Conservation (phyloP, 2,329 filamentous ascomycete genomes). For the Cordyceps javanica region DNA sequence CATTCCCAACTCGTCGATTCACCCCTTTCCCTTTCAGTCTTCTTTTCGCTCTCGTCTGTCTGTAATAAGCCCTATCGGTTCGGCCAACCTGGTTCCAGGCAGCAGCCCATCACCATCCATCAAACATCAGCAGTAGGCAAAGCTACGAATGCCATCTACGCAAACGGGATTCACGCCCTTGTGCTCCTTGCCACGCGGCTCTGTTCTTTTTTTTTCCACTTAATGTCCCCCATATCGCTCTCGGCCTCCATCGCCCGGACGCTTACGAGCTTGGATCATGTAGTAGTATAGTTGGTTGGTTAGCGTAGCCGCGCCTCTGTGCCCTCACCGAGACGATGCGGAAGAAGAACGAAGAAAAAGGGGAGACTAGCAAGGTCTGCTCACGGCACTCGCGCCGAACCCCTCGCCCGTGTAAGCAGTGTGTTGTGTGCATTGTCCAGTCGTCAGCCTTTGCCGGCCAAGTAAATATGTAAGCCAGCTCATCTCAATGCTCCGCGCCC, state of each 20-base stretch:
- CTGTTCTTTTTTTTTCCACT: too few species aligned
- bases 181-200: not conserved
- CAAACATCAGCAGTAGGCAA: not conserved
- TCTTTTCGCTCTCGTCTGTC: not conserved
- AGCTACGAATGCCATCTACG: not conserved
- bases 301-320: not conserved
- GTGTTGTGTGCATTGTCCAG: not conserved
- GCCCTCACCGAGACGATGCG: not conserved
- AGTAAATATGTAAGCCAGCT: slow-evolving; percentile 4
- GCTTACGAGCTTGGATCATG: too few species aligned
- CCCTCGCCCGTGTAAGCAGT: not conserved
- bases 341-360: not conserved
- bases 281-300: too few species aligned
- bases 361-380: not conserved
- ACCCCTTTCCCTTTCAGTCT: not conserved
- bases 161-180: not conserved
- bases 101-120: not conserved
- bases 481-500: not conserved
- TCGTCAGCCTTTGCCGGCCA: slow-evolving; percentile 4
- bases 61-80: not conserved
- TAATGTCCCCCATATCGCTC: not conserved
- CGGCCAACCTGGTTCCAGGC: not conserved
- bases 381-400: not conserved
- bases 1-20: not conserved
- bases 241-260: not conserved